Base-by-base conservation (phyloP, 2,329 filamentous ascomycete species). In the Aspergillus awamori region DNA sequence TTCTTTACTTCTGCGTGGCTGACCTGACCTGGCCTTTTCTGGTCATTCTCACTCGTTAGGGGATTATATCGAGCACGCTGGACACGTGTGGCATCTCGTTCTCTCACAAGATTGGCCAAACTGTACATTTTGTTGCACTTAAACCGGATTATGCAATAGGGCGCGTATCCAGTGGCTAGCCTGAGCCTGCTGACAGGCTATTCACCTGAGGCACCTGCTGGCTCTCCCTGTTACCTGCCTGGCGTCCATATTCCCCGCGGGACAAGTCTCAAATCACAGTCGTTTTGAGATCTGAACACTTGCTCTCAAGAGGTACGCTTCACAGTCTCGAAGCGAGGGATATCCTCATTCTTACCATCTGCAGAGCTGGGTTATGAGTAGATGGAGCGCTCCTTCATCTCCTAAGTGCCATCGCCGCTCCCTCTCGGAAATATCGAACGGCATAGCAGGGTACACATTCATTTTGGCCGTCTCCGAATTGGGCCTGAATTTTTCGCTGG, bases 401-500 rank as follows among this genome's bases (percentile, higher is more conserved):
- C 26, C 7, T 28, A 28, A 49, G 22, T 26, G 20, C 2, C 7
- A 8, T 24, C 45, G 45, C 45, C 28, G 28, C 13, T 15, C 6
- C 15, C 24, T 11, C 24, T 49, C 8, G 24, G n/a, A 28, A 11
- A 17, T 15, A 24, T 15, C 8, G 22, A 48, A 22, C 45, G 45
- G 45, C 17, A 48, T 28, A n/a, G 45, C 45, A 26, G 15, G 24
- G 26, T 28, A 17, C 17, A 45, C 41, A 22, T 24, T 6, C 10
- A 30, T 30, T 48, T 49, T 17, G 4, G 28, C 26, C 26, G 26
- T 51, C 26, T 28, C 2, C 4, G 24, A 51, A 17, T 7, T 54
- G 24, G 48, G 36, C 10, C 30, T 45, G n/a, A 52, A 38, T 22
- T 53, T 33, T 49, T 26, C 48, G 51, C 60, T 52, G 52, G 58